Percentiles rank a stretch among this genome's conserved stretches.
Conservation (phyloP, 805 yeast species). For the Dipodascus geniculatus region DNA sequence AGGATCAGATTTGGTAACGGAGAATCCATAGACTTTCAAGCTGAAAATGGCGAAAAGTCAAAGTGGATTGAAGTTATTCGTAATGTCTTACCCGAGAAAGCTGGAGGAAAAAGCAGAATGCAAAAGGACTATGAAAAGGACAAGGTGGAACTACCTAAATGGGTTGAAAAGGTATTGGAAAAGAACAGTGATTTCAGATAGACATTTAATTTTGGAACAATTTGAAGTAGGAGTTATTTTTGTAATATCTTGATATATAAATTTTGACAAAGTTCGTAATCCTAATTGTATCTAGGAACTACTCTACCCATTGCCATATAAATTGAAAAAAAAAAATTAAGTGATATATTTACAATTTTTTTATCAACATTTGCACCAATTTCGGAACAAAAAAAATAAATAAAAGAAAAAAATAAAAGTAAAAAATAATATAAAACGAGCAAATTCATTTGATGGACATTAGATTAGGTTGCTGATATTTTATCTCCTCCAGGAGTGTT, state of each 20-base stretch:
- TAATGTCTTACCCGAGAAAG: slow-evolving; percentile 2
- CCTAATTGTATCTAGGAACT: too few relatives aligned
- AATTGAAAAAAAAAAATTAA: too few relatives aligned
- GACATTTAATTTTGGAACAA: neutral
- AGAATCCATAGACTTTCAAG: slow-evolving; percentile 76
- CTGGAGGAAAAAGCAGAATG: neutral
- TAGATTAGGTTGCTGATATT: neutral
- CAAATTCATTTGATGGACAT: too few relatives aligned
- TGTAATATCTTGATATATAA: too few relatives aligned
- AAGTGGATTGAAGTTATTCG: slow-evolving; percentile 57
- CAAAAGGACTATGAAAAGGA: neutral
- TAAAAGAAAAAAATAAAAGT: neutral
- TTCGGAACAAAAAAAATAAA: neutral
- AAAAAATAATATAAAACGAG: too few relatives aligned
- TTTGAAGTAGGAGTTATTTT: neutral
- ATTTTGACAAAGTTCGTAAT: too few relatives aligned
- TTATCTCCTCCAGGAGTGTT: neutral
- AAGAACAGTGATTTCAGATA: neutral
- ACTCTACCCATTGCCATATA: too few relatives aligned
- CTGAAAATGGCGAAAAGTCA: slow-evolving; percentile 50
- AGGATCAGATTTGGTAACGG: slow-evolving; percentile 66
- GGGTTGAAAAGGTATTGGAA: neutral
- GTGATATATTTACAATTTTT: neutral
- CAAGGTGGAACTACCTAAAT: neutral
- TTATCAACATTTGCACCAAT: neutral